Base-by-base conservation (phyloP, 164 flowering plant genomes). In the Hamamelis virginiana region DNA sequence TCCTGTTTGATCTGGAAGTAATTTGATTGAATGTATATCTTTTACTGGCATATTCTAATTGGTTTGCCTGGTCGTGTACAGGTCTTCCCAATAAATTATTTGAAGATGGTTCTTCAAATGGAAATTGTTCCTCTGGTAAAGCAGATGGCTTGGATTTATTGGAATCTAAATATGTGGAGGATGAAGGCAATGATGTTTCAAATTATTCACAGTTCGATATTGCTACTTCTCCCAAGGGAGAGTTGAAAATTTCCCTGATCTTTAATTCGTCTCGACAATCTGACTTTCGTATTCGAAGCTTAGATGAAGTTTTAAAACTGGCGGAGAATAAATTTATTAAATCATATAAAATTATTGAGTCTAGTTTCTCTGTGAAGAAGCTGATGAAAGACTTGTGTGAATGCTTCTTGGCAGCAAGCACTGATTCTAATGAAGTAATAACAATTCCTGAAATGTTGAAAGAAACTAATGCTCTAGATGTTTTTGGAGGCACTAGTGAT, bases 351-450 rank as follows among this genome's bases (percentile, higher is more conserved):
- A 67, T 74, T 33, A 48, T 72, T 66, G 82, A 78, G 41, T 81
- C 86, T 22, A 82, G 70, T 46, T 81, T 87, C 66, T 82, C 89
- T 56, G 62, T 87, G 46, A 74, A 22, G 68, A 76, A 84, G 53
- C 59, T 85, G 67, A 77, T 87, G 89, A 76, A 43, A n/a, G 84
- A 85, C 72, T 59, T 85, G 70, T 88, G 93, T 66, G 72, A 85
- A 13, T 70, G 84, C 76, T 80, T 78, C 76, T 64, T 85, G 80
- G 86, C 79, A 62, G 66, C 80, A 57, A 83, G 84, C 69, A 72
- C 82, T 66, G 68, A 74, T 65, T 71, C 82, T 4, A 59, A 55
- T 76, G 15, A 68, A n/a, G 41, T 33, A 6, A 33, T 33, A 33
- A 33, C 41, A 33, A 33, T 33, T 33, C n/a, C n/a, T n/a, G 6